These are phyloP conservation scores for Schoenoplectus tabernaemontani DNA, from an alignment of 202 grass and related monocot genomes.

Conservation along the genomic window DNA sequence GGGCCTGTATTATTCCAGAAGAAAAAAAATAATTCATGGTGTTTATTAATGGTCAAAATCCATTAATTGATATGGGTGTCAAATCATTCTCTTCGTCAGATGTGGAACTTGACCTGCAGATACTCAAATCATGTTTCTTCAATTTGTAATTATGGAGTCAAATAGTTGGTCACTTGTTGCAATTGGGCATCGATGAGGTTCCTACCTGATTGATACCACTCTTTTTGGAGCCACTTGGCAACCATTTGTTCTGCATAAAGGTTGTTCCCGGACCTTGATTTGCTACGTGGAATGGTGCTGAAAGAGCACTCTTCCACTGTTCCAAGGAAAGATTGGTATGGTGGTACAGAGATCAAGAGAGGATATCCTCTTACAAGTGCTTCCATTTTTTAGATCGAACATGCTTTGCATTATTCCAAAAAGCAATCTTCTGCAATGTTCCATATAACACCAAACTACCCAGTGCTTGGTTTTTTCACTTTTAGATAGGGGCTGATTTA, in stretches of 20 bases:
- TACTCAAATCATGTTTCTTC: neutral
- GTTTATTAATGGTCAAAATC: conserved; percentile 80
- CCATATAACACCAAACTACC: neutral
- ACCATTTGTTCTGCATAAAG: neutral
- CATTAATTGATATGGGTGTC: conserved; percentile 8
- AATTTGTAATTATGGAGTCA: neutral
- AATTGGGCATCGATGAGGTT: neutral
- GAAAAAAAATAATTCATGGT: conserved; percentile 91
- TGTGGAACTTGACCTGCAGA: conserved; percentile 35
- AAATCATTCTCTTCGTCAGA: conserved; percentile 22
- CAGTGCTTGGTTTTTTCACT: neutral
- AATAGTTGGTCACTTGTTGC: neutral
- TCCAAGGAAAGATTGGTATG: neutral
- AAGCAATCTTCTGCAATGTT: neutral
- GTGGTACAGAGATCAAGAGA: neutral
- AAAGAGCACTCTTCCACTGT: neutral
- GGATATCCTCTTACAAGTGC: neutral
- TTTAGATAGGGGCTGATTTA: neutral
- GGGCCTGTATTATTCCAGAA: conserved; percentile 60
- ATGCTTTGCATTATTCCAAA: neutral
- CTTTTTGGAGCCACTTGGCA: neutral
- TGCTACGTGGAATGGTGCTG: neutral
- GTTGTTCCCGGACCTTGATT: neutral
- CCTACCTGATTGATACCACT: neutral
- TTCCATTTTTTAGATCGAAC: neutral